These are phyloP conservation scores for Hydrangea macrophylla DNA, from an alignment of 148 eudicot species.

Conservation along the genomic window DNA sequence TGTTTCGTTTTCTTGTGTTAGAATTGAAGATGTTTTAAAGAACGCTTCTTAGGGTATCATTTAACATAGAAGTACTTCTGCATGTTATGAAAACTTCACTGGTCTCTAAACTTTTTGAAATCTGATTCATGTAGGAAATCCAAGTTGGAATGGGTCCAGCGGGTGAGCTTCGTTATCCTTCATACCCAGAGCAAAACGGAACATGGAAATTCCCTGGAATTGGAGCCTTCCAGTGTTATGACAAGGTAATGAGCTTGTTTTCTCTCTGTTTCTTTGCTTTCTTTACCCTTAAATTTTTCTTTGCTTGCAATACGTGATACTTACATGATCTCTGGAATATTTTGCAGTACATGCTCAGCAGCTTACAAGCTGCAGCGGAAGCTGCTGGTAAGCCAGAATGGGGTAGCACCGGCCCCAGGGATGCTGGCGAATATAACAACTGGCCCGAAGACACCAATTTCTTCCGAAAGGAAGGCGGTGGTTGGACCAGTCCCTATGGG, in stretches of 20 bases:
- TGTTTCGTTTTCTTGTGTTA: background rate
- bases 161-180: conserved; percentile 97
- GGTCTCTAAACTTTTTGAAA: background rate
- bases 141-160: conserved; percentile 99
- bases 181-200: conserved; percentile 91
- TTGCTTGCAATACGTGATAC: background rate
- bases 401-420: conserved; percentile 92
- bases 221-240: conserved; percentile 96
- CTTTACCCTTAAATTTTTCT: background rate
- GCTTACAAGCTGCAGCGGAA: conserved; percentile 86
- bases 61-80: background rate
- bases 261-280: background rate
- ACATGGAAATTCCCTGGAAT: conserved; percentile 95
- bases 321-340: background rate
- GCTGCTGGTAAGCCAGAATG: conserved; percentile 79
- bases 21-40: background rate
- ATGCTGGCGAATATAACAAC: conserved; percentile 88
- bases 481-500: conserved; percentile 71
- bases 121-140: conserved; percentile 55
- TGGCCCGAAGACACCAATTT: conserved; percentile 98
- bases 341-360: conserved; percentile 78
- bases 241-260: conserved; percentile 47
- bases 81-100: background rate
- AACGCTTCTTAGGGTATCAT: background rate
- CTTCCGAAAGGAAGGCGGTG: conserved; percentile 77